A percentile compares a stretch with the other conserved stretches of the same genome.
Conservation (phyloP, 805 yeast species). For the Grigorovia transvaalensis region DNA sequence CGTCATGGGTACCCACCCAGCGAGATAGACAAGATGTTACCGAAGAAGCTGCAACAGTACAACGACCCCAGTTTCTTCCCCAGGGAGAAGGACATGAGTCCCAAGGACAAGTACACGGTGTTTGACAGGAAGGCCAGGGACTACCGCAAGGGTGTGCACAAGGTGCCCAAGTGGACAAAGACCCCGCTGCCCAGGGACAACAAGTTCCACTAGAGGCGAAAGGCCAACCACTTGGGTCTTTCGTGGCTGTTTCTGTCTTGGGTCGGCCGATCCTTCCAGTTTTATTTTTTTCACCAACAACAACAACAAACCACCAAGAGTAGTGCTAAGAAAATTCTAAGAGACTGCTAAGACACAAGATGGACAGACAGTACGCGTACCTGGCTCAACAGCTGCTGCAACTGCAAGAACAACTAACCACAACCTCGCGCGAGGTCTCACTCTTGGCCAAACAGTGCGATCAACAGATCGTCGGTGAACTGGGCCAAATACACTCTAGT, state of each 20-base stretch:
- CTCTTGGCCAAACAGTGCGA: slow-evolving; percentile 26
- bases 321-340: no score
- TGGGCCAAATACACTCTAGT: slow-evolving; percentile 26
- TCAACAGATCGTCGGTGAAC: slow-evolving; percentile 21
- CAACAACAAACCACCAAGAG: neutral
- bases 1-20: slow-evolving; percentile 1
- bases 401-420: slow-evolving; percentile 19
- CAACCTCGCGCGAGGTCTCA: slow-evolving; percentile 20
- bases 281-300: neutral
- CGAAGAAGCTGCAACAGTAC: slow-evolving; percentile 21
- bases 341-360: slow-evolving; percentile 13
- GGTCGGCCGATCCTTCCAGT: no score
- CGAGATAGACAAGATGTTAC: slow-evolving; percentile 18
- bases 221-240: neutral
- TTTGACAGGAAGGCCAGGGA: slow-evolving; percentile 64
- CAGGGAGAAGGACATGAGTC: slow-evolving; percentile 66
- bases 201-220: slow-evolving; percentile 40
- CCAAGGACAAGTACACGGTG: slow-evolving; percentile 79
- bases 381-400: slow-evolving; percentile 21
- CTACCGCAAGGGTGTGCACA: slow-evolving; percentile 82
- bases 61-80: slow-evolving; percentile 45
- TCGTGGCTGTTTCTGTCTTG: neutral
- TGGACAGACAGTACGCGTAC: slow-evolving; percentile 25
- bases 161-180: slow-evolving; percentile 89
- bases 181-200: slow-evolving; percentile 73